Evolutionary conservation across 805 yeast species (phyloP).

Genomic region (Metschnikowia dekortorum): DNA sequence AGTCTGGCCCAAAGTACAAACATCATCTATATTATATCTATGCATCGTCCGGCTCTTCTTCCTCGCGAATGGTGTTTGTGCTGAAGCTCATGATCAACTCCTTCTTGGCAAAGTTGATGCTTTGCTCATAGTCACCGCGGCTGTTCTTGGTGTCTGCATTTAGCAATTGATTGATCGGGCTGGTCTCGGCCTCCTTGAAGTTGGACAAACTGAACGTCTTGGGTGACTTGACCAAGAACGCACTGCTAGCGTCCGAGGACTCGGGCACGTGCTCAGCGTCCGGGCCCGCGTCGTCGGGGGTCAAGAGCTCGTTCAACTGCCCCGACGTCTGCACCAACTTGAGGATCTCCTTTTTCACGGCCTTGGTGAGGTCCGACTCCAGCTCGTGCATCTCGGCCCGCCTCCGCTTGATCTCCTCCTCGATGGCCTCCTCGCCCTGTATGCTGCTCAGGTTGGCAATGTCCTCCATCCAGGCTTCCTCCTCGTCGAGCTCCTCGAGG

Average conservation of each 20-base stretch:
- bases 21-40: neutral
- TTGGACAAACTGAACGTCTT: slow-evolving; percentile 37
- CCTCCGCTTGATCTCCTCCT: slow-evolving; percentile 7
- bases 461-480: slow-evolving; percentile 8
- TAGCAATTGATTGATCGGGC: slow-evolving; percentile 35
- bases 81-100: slow-evolving; percentile 29
- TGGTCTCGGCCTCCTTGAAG: slow-evolving; percentile 28
- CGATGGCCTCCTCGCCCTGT: slow-evolving; percentile 8
- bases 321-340: slow-evolving; percentile 17
- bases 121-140: slow-evolving; percentile 2
- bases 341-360: slow-evolving; percentile 31
- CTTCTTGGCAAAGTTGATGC: slow-evolving; percentile 5
- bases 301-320: slow-evolving; percentile 13
- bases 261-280: slow-evolving; percentile 2
- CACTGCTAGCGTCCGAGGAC: slow-evolving; percentile 15
- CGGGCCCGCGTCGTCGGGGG: neutral
- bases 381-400: slow-evolving; percentile 8
- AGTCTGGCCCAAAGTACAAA: too few species aligned
- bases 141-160: slow-evolving; percentile 13
- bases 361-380: slow-evolving; percentile 29
- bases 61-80: slow-evolving; percentile 37
- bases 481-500: slow-evolving; percentile 30
- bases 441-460: slow-evolving; percentile 1
- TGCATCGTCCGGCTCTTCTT: slow-evolving; percentile 32
- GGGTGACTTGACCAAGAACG: slow-evolving; percentile 34